Conservation (phyloP, 1,139 yeast species). For the Suhomyces kunorum region DNA sequence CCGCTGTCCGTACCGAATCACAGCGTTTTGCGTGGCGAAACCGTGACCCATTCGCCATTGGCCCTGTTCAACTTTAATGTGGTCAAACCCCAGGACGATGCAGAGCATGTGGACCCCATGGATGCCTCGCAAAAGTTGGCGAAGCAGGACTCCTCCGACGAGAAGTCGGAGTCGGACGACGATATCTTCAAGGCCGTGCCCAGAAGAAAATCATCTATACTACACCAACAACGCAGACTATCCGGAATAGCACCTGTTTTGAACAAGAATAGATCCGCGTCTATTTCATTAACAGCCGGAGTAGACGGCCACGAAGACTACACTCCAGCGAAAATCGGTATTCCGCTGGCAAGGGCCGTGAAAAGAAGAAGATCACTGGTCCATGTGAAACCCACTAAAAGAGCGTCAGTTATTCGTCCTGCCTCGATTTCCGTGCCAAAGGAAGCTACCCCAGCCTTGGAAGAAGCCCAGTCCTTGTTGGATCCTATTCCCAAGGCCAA, state of each 20-base stretch:
- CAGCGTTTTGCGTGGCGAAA: background rate
- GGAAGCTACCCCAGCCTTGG: conserved; percentile 2
- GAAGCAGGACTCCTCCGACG: conserved; percentile 9
- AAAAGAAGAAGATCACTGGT: conserved; percentile 33
- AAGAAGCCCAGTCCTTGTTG: background rate
- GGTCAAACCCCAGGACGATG: conserved; percentile 12
- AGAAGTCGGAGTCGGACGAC: conserved; percentile 27
- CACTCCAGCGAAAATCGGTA: conserved; percentile 39
- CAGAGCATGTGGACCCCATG: conserved; percentile 35
- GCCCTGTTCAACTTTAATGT: conserved; percentile 10
- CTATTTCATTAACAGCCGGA: conserved; percentile 22
- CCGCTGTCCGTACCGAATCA: background rate
- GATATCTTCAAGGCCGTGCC: conserved; percentile 30
- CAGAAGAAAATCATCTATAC: conserved; percentile 33
- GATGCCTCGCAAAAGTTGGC: conserved; percentile 20
- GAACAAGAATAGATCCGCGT: conserved; percentile 32
- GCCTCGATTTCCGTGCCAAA: conserved; percentile 8
- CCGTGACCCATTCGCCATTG: background rate
- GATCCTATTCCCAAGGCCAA: background rate
- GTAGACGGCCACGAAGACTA: conserved; percentile 6
- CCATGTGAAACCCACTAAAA: conserved; percentile 5
- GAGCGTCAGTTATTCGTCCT: conserved; percentile 10
- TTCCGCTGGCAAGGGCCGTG: conserved; percentile 35
- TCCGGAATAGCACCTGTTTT: conserved; percentile 37
- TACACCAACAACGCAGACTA: conserved; percentile 33